Conservation (phyloP, 768 basidiomycete species). For the Gloeophyllum trabeum region DNA sequence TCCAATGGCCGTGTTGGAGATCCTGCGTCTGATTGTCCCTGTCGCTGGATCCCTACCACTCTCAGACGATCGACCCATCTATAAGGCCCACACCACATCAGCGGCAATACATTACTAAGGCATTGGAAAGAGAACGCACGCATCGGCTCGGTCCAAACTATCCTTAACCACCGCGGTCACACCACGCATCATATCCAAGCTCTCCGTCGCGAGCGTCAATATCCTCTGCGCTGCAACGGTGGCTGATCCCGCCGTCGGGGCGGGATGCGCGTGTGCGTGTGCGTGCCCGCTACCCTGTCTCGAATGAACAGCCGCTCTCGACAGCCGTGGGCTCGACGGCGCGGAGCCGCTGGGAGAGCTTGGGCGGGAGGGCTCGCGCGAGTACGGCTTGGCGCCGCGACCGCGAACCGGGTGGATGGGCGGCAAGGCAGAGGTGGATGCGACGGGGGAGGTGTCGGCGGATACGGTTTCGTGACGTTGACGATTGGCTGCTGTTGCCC, state of each 20-base stretch:
- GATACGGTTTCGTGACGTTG: conserved; percentile 1
- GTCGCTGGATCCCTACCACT: conserved; percentile 65
- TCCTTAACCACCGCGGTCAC: conserved; percentile 86
- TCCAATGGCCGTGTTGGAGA: neutral
- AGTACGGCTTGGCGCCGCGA: neutral
- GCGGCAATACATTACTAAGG: conserved; percentile 2
- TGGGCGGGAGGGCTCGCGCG: neutral
- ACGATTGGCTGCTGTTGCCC: conserved; percentile 39
- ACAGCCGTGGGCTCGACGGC: neutral
- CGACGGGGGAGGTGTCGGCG: conserved; percentile 2
- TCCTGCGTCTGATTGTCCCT: conserved; percentile 8
- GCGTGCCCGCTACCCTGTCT: conserved; percentile 1
- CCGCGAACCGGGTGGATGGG: neutral
- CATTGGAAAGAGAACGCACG: conserved; percentile 29
- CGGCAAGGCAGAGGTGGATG: neutral
- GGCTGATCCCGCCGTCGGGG: conserved; percentile 26
- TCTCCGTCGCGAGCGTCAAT: conserved; percentile 78
- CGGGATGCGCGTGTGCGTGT: no score
- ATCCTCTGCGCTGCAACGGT: conserved; percentile 76
- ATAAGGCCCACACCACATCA: conserved; percentile 2
- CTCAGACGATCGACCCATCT: conserved; percentile 82
- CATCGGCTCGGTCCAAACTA: conserved; percentile 78
- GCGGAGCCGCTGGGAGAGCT: neutral
- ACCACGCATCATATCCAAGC: conserved; percentile 84
- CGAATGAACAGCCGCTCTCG: neutral